Percentiles rank a stretch among this genome's conserved stretches.
Evolutionary conservation across 2,329 filamentous ascomycete species (phyloP).

Genomic region (Pestalotiopsis sp.): DNA sequence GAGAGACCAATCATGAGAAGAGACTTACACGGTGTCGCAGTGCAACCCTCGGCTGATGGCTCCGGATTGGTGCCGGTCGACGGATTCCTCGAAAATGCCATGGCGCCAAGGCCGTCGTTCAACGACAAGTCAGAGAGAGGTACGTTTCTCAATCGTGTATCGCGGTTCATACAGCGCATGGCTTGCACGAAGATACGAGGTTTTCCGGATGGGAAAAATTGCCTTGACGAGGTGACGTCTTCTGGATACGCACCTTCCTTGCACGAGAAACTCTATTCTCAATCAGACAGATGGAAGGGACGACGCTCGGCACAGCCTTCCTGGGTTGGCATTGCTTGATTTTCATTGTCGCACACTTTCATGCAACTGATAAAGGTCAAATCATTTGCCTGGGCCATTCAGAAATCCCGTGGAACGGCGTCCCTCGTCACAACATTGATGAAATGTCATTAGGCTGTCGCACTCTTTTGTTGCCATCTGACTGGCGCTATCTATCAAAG

Average conservation of each 20-base stretch:
- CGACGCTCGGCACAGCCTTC: background rate
- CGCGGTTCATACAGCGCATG: constrained; percentile 21
- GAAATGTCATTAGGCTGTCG: background rate
- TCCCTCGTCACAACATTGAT: background rate
- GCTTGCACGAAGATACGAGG: background rate
- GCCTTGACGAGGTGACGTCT: background rate
- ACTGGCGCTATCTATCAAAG: background rate
- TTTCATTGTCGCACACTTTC: background rate
- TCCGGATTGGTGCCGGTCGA: constrained; percentile 80
- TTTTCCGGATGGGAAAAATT: background rate
- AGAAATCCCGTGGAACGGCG: background rate
- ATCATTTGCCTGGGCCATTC: background rate
- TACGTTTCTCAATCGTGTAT: constrained; percentile 23
- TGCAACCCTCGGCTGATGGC: constrained; percentile 69
- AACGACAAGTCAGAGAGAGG: constrained; percentile 70
- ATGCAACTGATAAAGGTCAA: background rate
- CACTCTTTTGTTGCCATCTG: background rate
- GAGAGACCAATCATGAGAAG: background rate
- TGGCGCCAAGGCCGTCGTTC: constrained; percentile 82
- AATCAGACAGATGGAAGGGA: background rate
- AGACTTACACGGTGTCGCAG: constrained; percentile 1
- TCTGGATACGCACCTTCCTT: background rate
- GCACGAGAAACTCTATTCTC: background rate
- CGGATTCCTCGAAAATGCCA: constrained; percentile 80
- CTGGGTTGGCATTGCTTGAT: background rate